Evolutionary conservation across 1,284 basidiomycete species (phyloP), one percentile per base, ranked within the genome.

Genomic region (Ustilago trichophora): DNA sequence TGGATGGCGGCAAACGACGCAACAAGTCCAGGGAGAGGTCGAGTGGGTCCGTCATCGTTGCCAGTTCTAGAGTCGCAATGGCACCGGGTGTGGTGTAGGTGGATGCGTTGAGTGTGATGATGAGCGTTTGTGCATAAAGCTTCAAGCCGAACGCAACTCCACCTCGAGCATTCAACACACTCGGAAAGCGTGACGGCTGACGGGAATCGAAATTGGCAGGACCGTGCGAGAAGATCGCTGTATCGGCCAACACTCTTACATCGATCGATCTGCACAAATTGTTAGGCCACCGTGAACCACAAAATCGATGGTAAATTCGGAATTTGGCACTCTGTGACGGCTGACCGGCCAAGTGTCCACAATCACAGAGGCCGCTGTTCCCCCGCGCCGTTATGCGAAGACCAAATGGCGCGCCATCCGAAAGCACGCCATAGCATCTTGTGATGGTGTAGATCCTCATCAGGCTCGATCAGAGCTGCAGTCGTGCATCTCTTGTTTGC

Each of bases 1-100:
- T 85, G n/a, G 89, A 91, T 1, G 96, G 96, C 13, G 96, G 95
- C 11, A 98, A 86, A 11, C 96, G 91, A 50, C 96, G 88, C 86
- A 97, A 90, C 45, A 98, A 88, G 85, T 99, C 96, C 40, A 98
- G 89, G 16, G 78, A 64, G 16, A 77, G 67, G 43, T 76, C 73
- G 46, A 82, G 64, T 19, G 77, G 70, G 33, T 79, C 74, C 16
- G 62, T 63, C 68, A 71, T 71, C 27, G 27, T 29, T 13, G 13
- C 7, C 7, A 29, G 27, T 8, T 7, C 27, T 29, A n/a, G n/a
- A n/a, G n/a, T n/a, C n/a, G n/a, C n/a, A n/a, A n/a, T n/a, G n/a
- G n/a, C n/a, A n/a, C n/a, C n/a, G n/a, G n/a, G n/a, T n/a, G n/a
- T n/a, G n/a, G n/a, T n/a, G n/a, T n/a, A n/a, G 35, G n/a, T 53